A percentile compares a stretch with the other conserved stretches of the same genome.
Conservation (phyloP, 352 stramenopile genomes). For the Phytophthora fragariae region DNA sequence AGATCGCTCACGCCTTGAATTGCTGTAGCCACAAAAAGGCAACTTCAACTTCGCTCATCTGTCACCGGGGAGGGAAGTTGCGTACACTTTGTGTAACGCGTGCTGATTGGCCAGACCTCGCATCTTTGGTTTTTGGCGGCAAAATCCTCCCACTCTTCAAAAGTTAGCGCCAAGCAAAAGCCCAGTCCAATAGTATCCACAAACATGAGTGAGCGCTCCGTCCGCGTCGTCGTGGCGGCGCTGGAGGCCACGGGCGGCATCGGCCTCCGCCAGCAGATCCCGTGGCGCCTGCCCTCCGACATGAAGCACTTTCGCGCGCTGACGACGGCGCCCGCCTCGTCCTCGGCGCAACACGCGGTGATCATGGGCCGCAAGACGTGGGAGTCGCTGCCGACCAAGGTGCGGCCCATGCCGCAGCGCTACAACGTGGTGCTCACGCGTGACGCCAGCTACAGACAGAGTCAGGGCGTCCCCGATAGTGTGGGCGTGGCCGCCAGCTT, state of each 20-base stretch:
- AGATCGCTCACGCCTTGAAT: background rate
- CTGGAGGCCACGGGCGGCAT: conserved; percentile 90
- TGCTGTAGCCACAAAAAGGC: background rate
- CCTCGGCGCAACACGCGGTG: conserved; percentile 92
- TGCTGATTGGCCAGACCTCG: background rate
- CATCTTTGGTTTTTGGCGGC: conserved; percentile 8
- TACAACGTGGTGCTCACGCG: conserved; percentile 97
- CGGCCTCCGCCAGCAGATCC: conserved; percentile 86
- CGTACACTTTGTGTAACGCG: background rate
- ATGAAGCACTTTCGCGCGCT: conserved; percentile 97
- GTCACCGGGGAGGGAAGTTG: background rate
- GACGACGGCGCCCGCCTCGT: conserved; percentile 58
- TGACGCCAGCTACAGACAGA: conserved; percentile 63
- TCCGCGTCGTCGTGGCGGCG: conserved; percentile 91
- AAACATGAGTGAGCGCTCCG: conserved; percentile 37
- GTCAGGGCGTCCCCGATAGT: conserved; percentile 57
- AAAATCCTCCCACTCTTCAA: background rate
- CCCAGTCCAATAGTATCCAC: background rate
- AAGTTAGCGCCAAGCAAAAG: background rate
- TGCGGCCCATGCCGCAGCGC: conserved; percentile 94
- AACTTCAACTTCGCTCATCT: background rate
- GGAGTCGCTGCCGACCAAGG: conserved; percentile 97
- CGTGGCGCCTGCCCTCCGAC: conserved; percentile 96
- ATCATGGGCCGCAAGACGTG: conserved; percentile 99
- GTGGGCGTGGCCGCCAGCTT: conserved; percentile 92